Conservation (phyloP, 495 filamentous ascomycete genomes). For the Margaritispora aquatica region DNA sequence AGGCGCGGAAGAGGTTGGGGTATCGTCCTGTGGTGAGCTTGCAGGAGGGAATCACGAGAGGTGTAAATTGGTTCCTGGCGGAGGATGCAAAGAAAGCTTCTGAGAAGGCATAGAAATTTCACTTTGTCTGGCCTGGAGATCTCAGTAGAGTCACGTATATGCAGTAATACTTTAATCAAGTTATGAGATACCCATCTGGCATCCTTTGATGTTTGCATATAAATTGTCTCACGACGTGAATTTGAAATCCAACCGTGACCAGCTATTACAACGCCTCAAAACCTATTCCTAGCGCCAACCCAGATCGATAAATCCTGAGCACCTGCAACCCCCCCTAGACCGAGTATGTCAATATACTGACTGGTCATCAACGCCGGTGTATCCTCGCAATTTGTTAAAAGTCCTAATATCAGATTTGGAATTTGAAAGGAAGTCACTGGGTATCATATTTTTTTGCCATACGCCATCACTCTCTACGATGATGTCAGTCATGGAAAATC, state of each 20-base stretch:
- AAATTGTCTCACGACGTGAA: too few relatives aligned
- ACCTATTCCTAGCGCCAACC: neutral
- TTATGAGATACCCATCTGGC: too few relatives aligned
- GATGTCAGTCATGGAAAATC: neutral
- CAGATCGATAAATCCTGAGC: neutral
- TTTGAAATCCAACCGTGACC: neutral
- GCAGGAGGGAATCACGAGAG: constrained; percentile 66
- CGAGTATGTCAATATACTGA: neutral
- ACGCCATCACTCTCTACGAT: neutral
- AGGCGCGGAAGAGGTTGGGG: constrained; percentile 71
- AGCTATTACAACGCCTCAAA: neutral
- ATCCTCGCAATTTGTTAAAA: neutral
- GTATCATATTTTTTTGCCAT: neutral
- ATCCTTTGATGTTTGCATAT: too few relatives aligned
- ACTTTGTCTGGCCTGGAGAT: too few relatives aligned
- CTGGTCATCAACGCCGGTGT: neutral
- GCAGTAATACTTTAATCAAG: too few relatives aligned
- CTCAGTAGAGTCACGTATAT: too few relatives aligned
- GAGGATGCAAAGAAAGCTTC: constrained; percentile 34
- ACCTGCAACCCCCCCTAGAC: neutral
- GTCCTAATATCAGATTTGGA: neutral
- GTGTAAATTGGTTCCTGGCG: constrained; percentile 61
- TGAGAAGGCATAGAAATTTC: constrained; percentile 22
- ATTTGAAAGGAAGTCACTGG: neutral
- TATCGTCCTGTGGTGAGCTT: constrained; percentile 70